These are phyloP conservation scores for Zymoseptoria passerinii DNA, from an alignment of 2,329 filamentous ascomycete genomes.

Conservation along the genomic window DNA sequence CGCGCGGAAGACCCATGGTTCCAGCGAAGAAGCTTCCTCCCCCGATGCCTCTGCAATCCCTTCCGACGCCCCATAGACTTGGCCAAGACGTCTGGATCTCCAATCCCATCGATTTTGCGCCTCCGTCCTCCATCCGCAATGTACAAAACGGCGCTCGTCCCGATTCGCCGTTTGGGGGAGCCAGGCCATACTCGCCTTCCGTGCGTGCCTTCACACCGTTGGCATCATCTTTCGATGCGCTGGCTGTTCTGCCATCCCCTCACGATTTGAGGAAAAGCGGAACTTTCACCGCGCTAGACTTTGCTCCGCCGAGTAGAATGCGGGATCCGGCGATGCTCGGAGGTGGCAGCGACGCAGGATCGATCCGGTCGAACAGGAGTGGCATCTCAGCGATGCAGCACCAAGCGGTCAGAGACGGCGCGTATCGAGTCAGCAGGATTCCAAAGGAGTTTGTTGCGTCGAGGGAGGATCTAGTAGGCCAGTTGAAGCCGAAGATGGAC, in stretches of 20 bases:
- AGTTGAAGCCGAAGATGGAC: conserved; percentile 43
- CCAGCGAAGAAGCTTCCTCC: conserved; percentile 60
- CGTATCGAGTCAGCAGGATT: conserved; percentile 77
- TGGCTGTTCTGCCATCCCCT: conserved; percentile 79
- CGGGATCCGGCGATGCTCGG: conserved; percentile 46
- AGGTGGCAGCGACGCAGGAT: conserved; percentile 39
- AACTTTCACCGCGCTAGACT: conserved; percentile 72
- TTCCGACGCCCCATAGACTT: conserved; percentile 80
- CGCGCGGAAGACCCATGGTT: conserved; percentile 17
- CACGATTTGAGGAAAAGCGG: conserved; percentile 67
- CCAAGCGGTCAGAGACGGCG: conserved; percentile 68
- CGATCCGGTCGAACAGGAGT: conserved; percentile 60
- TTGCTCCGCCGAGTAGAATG: conserved; percentile 69
- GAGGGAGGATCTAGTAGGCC: conserved; percentile 55
- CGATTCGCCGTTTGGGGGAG: conserved; percentile 50
- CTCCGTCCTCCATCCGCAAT: conserved; percentile 55
- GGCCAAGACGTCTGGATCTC: conserved; percentile 64
- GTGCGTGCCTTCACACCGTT: conserved; percentile 71
- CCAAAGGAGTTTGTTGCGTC: conserved; percentile 74
- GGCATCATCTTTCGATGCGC: conserved; percentile 76
- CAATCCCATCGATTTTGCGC: conserved; percentile 77
- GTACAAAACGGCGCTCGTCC: conserved; percentile 57
- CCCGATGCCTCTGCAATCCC: conserved; percentile 61
- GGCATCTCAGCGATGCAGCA: conserved; percentile 65
- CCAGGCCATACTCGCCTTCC: conserved; percentile 63